Evolutionary conservation across 225 moss, liverwort and hornwort genomes (phyloP), one percentile per base, ranked within the genome.

Genomic region (Bryoerythrophyllum caledonicum): DNA sequence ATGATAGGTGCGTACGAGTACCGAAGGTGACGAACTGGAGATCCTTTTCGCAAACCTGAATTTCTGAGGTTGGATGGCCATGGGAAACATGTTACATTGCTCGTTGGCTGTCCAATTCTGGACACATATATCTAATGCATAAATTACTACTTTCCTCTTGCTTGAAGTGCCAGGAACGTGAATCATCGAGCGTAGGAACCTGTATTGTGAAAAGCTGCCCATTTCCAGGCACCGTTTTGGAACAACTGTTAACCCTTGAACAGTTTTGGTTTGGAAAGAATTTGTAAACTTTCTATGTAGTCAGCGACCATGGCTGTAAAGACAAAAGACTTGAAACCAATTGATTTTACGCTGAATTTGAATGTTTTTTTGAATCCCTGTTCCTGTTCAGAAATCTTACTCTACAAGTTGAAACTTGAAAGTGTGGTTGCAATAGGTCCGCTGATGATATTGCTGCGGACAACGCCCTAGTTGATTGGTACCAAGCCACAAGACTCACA

Each of bases 1-100:
- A 40, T 82, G 67, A 71, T 58, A 88, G 84, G 78, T 23, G 28
- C 86, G 88, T 23, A 90, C 87, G 20, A 83, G 71, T 57, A 71
- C 83, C 7, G 89, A 93, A 60, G 71, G 86, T 8, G 91, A 93
- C 51, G 93, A 93, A 82, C 65, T 93, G 83, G 93, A 93, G 77
- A 54, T 86, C 60, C 81, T 93, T 40, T 90, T 93, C 24, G 81
- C 88, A 21, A 86, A 83, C 60, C 10, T 93, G 81, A 85, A 82
- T 19, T 81, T 91, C 37, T 90, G 79, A 89, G 25, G 14, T 66
- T 23, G 66, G 54, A 48, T 16, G 71, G 67, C 52, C 28, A 60
- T 48, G 49, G 48, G 8, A 55, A 23, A 71, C 10, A 30, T 61
- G 38, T 11, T 17, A 37, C 16, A 21, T n/a, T 9, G 9, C 57